These are phyloP conservation scores for Strobilomyces echinocephalus DNA, from an alignment of 768 basidiomycete genomes.

Conservation along the genomic window DNA sequence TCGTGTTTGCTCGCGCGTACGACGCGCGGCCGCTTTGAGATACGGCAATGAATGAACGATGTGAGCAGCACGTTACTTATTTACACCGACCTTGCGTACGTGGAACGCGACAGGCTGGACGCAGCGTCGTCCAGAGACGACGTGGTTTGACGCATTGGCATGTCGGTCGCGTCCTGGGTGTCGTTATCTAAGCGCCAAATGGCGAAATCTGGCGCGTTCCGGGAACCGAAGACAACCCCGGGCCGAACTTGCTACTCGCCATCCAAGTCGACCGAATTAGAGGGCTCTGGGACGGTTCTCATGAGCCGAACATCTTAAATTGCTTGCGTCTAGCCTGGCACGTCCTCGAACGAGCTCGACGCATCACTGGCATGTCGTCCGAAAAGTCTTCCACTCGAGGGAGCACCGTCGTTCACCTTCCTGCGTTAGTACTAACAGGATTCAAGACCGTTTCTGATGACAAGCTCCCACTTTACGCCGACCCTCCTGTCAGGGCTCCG, in stretches of 20 bases:
- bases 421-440: not conserved
- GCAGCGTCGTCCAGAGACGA: conserved; percentile 7
- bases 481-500: not conserved
- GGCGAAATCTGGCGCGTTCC: not conserved
- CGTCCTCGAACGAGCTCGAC: not conserved
- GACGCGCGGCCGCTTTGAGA: conserved; percentile 1
- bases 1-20: not conserved
- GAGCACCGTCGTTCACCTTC: not conserved
- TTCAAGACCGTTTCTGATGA: conserved; percentile 1
- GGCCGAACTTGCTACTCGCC: no score
- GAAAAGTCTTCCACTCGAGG: not conserved
- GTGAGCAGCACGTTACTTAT: not conserved
- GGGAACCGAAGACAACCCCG: no score
- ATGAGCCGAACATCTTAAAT: not conserved
- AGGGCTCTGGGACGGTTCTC: not conserved
- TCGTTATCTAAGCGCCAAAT: conserved; percentile 13
- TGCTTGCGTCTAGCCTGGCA: not conserved
- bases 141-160: not conserved
- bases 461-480: conserved; percentile 18
- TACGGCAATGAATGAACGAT: not conserved
- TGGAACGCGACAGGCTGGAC: conserved; percentile 11
- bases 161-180: not conserved
- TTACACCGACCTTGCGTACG: conserved; percentile 9
- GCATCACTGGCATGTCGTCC: conserved; percentile 3
- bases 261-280: not conserved